These are phyloP conservation scores for Pseudogymnoascus sp. DNA, from an alignment of 2,329 filamentous ascomycete species.

Conservation along the genomic window DNA sequence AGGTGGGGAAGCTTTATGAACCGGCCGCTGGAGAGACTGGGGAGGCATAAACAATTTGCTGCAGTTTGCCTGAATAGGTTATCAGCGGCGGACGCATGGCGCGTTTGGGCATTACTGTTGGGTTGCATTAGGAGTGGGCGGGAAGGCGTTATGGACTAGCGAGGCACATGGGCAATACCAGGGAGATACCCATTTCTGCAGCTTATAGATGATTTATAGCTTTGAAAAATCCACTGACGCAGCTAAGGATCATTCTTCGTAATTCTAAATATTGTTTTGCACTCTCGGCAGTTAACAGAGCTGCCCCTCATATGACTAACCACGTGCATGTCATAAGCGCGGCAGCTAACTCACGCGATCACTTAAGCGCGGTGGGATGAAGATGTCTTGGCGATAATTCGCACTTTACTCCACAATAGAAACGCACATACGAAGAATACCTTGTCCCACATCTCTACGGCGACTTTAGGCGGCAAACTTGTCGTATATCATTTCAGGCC, in stretches of 20 bases:
- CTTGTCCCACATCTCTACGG: background rate
- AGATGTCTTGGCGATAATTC: constrained; percentile 10
- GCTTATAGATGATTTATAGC: background rate
- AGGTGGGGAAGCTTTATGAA: constrained; percentile 6
- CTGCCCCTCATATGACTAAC: constrained; percentile 1
- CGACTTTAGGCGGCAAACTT: background rate
- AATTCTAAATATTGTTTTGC: background rate
- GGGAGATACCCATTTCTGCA: background rate
- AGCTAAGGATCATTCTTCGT: background rate
- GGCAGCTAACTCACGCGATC: constrained; percentile 6
- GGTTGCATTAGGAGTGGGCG: background rate
- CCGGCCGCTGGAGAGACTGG: background rate
- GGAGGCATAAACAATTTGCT: background rate
- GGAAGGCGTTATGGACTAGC: constrained; percentile 8
- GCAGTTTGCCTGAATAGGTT: background rate
- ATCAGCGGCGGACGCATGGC: background rate
- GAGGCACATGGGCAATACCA: background rate
- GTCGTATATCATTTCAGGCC: background rate
- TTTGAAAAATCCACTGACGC: background rate
- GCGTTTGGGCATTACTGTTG: background rate
- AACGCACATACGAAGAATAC: constrained; percentile 7
- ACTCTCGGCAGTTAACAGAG: background rate
- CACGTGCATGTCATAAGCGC: constrained; percentile 7
- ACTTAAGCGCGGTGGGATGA: constrained; percentile 9
- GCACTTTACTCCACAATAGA: constrained; percentile 9